Conservation (phyloP, 352 stramenopile genomes). For the Pythium phragmitis region DNA sequence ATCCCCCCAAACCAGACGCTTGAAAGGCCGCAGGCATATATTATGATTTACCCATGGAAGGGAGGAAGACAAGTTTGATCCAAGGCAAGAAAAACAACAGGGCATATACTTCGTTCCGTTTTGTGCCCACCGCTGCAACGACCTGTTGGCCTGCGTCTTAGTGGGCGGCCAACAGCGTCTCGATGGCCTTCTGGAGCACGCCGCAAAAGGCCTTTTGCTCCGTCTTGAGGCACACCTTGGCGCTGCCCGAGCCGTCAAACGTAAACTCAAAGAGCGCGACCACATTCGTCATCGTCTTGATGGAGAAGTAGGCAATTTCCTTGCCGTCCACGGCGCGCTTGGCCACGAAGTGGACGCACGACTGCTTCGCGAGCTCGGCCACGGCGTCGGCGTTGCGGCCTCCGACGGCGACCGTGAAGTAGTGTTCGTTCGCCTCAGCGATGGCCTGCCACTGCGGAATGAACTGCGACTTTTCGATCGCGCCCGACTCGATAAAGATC, state of each 20-base stretch:
- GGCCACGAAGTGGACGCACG: slow-evolving; percentile 95
- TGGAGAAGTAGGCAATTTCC: slow-evolving; percentile 95
- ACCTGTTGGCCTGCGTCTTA: slow-evolving; percentile 9
- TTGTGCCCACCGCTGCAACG: too few species aligned
- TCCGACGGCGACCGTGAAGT: slow-evolving; percentile 83
- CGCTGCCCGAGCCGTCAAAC: slow-evolving; percentile 91
- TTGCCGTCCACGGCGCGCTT: slow-evolving; percentile 92
- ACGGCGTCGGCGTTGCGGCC: slow-evolving; percentile 81
- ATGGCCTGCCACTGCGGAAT: slow-evolving; percentile 96
- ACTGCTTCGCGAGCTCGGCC: slow-evolving; percentile 79
- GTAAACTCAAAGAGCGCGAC: slow-evolving; percentile 94
- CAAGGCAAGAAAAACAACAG: slow-evolving; percentile 3
- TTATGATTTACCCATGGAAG: slow-evolving; percentile 19
- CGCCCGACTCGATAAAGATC: slow-evolving; percentile 86
- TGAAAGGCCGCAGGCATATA: slow-evolving; percentile 17
- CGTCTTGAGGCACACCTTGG: slow-evolving; percentile 95
- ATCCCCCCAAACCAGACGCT: neutral
- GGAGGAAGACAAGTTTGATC: neutral
- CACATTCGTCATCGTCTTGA: slow-evolving; percentile 92
- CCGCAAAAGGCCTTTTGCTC: slow-evolving; percentile 90
- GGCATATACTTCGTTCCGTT: neutral
- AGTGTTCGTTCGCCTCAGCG: slow-evolving; percentile 94
- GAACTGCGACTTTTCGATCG: slow-evolving; percentile 92
- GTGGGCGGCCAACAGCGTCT: slow-evolving; percentile 55
- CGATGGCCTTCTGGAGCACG: slow-evolving; percentile 88